phyloP scores from a whole-genome alignment of 1,284 basidiomycete species.

The Irpex sp. region DNA sequence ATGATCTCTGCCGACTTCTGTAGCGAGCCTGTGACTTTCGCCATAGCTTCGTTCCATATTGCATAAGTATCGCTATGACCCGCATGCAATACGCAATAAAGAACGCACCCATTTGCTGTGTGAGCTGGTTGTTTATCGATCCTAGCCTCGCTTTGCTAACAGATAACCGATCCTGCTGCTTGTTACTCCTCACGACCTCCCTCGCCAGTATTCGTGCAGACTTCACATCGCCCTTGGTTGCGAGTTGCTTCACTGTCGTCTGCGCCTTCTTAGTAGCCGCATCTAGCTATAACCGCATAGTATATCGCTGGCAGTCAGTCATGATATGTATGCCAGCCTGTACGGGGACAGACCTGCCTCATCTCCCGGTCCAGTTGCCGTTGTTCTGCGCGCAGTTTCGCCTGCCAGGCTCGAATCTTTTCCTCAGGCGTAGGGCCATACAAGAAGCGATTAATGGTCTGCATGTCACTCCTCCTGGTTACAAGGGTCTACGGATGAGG shows the following conservation, averaged over 20 bases:
- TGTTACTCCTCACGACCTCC: slow-evolving; percentile 93
- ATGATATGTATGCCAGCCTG: slow-evolving; percentile 9
- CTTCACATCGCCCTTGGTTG: slow-evolving; percentile 89
- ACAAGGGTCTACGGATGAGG: not conserved
- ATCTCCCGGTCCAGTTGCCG: slow-evolving; percentile 88
- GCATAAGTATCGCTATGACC: not conserved
- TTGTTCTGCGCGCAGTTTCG: slow-evolving; percentile 76
- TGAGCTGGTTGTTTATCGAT: slow-evolving; percentile 88
- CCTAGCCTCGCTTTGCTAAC: slow-evolving; percentile 92
- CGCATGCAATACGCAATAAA: not conserved
- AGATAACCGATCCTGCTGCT: slow-evolving; percentile 90
- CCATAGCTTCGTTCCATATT: slow-evolving; percentile 67
- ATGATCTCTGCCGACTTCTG: slow-evolving; percentile 99
- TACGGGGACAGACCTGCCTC: slow-evolving; percentile 69
- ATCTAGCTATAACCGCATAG: slow-evolving; percentile 62
- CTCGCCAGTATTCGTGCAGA: slow-evolving; percentile 88
- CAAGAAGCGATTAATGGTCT: slow-evolving; percentile 84
- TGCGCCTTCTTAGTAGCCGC: slow-evolving; percentile 80
- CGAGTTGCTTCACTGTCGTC: slow-evolving; percentile 84
- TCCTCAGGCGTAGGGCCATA: slow-evolving; percentile 96
- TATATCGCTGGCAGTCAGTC: slow-evolving; percentile 17
- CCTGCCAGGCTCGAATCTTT: slow-evolving; percentile 84
- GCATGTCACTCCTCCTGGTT: slow-evolving; percentile 46
- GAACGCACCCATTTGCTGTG: slow-evolving; percentile 84
- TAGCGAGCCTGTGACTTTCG: slow-evolving; percentile 94